Evolutionary conservation across 805 yeast genomes (phyloP).

Genomic region (Torulaspora quercuum): DNA sequence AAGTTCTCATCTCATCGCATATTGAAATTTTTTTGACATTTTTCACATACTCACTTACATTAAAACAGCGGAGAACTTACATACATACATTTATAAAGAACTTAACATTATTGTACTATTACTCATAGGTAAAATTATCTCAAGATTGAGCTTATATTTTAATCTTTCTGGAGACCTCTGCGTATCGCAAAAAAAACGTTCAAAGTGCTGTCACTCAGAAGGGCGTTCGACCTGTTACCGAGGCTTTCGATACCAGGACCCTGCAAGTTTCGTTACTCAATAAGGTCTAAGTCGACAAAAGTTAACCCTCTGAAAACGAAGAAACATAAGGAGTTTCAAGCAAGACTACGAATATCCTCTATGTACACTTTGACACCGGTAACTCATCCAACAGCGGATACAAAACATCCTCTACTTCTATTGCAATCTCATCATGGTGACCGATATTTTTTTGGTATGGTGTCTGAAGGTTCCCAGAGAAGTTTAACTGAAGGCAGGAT

Average conservation of each 20-base stretch:
- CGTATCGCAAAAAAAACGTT: constrained; percentile 5
- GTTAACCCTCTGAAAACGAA: background rate
- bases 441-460: constrained; percentile 66
- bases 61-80: constrained; percentile 1
- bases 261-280: background rate
- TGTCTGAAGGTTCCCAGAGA: constrained; percentile 87
- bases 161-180: too few relatives aligned
- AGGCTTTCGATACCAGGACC: constrained; percentile 4
- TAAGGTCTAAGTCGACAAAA: constrained; percentile 3
- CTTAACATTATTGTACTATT: too few relatives aligned
- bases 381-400: constrained; percentile 61
- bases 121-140: too few relatives aligned
- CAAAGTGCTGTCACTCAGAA: constrained; percentile 13
- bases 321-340: constrained; percentile 6
- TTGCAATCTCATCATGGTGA: constrained; percentile 41
- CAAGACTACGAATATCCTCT: constrained; percentile 12
- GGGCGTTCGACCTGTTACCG: constrained; percentile 5
- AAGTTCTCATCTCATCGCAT: constrained; percentile 8
- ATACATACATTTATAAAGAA: too few relatives aligned
- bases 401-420: constrained; percentile 53
- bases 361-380: constrained; percentile 53
- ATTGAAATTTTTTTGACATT: constrained; percentile 5
- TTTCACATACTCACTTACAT: background rate
- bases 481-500: constrained; percentile 58
- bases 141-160: too few relatives aligned